A percentile compares a stretch with the other conserved stretches of the same genome.
Evolutionary conservation across 371 early-diverging fungal genomes (phyloP).

Genomic region (Globomyces sp.): DNA sequence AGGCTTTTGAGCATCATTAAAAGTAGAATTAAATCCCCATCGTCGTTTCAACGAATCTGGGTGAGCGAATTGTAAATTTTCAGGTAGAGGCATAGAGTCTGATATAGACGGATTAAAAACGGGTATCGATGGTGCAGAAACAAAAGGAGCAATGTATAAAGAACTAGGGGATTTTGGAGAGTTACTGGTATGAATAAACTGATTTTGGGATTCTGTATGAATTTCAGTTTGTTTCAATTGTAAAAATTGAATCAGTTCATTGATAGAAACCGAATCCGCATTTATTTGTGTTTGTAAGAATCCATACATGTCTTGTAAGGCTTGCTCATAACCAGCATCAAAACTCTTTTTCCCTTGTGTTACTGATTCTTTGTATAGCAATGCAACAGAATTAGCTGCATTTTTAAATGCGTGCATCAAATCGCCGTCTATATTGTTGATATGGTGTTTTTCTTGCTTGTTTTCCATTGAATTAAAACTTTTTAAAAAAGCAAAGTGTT

Average conservation of each 20-base stretch:
- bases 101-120: conserved; percentile 5
- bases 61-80: conserved; percentile 8
- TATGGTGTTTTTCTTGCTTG: conserved; percentile 1
- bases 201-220: no score
- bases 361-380: conserved; percentile 67
- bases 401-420: conserved; percentile 50
- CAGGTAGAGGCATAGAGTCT: conserved; percentile 1
- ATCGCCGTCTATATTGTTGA: conserved; percentile 6
- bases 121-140: conserved; percentile 11
- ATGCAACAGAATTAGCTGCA: conserved; percentile 68
- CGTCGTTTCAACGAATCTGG: conserved; percentile 14
- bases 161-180: no score
- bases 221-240: conserved; percentile 6
- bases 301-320: conserved; percentile 65
- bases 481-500: no score
- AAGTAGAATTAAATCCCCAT: conserved; percentile 8
- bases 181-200: no score
- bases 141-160: no score
- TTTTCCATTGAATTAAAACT: no score
- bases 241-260: conserved; percentile 6
- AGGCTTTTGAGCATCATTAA: background rate
- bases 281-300: conserved; percentile 28
- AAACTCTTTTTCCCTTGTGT: conserved; percentile 62
- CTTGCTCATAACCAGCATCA: conserved; percentile 70
- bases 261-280: background rate